Base-by-base conservation (phyloP, 805 yeast genomes). In the Sugiyamaella chiloensis region DNA sequence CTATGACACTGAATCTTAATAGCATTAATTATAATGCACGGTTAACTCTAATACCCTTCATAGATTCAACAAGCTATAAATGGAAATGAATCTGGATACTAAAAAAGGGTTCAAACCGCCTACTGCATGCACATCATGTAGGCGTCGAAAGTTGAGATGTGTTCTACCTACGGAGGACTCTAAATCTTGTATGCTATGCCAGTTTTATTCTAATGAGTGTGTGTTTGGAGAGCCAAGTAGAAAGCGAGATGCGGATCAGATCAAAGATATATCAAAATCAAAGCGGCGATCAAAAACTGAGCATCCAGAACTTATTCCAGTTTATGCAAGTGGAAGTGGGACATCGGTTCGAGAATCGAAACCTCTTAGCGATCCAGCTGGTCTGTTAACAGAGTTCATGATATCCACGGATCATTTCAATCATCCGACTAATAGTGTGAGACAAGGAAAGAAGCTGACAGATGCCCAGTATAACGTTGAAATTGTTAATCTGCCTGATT, bases 401-500 rank as follows among this genome's bases (percentile, higher is more conserved):
- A 26, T 26, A 26, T 26, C 29, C 7, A 26, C 29, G 11, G 29
- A 26, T 11, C 29, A 26, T 11, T 26, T 26, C 11, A 26, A 26
- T 11, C 29, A 26, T 7, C 11, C 29, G 11, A 26, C 29, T 7
- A 8, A 7, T 26, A 11, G 29, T 8, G 29, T 11, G 7, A 7
- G 29, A 26, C 29, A 26, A 26, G 11, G 11, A 7, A 26, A 11
- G 29, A 26, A 26, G 11, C 11, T 11, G 29, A 26, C 29, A 26
- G 29, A 26, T 8, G 29, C 29, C 11, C 9, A 7, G n/a, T 30
- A 43, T 20, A 39, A 43, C 5, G n/a, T 16, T 16, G 48, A 41
- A 5, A 35, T 46, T 4, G 50, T 44, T 17, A 52, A 55, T 16
- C 48, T 59, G 17, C 60, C 61, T 8, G 62, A 59, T 44, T 59